Evolutionary conservation across 768 basidiomycete species (phyloP).

Genomic region (Russula dissimulans): DNA sequence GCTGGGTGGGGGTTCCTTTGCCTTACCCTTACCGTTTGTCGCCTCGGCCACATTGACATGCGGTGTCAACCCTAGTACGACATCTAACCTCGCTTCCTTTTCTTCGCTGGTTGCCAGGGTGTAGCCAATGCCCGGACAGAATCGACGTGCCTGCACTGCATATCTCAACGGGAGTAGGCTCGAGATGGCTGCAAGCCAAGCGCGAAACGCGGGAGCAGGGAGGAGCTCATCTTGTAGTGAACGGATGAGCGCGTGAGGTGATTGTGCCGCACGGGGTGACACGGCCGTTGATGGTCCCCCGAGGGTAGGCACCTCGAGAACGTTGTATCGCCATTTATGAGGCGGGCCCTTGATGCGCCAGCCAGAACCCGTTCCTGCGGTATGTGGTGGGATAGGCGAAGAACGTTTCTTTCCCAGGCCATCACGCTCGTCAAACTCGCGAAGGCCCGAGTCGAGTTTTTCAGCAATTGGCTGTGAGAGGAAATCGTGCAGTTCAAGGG

Average conservation of each 20-base stretch:
- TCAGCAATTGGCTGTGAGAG: constrained; percentile 59
- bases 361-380: constrained; percentile 42
- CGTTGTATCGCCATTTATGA: constrained; percentile 90
- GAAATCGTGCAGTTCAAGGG: constrained; percentile 83
- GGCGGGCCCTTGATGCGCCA: constrained; percentile 84
- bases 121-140: constrained; percentile 90
- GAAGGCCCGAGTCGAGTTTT: constrained; percentile 55
- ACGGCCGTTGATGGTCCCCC: constrained; percentile 37
- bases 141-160: constrained; percentile 73
- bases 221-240: constrained; percentile 71
- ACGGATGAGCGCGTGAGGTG: constrained; percentile 52
- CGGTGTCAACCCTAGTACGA: constrained; percentile 81
- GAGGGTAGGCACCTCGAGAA: constrained; percentile 32
- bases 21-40: constrained; percentile 24
- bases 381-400: constrained; percentile 55
- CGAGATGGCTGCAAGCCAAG: constrained; percentile 77
- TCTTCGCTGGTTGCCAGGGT: constrained; percentile 86
- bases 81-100: constrained; percentile 74
- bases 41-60: constrained; percentile 26
- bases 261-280: constrained; percentile 42
- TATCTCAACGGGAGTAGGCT: constrained; percentile 63
- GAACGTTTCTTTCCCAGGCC: constrained; percentile 44
- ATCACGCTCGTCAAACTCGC: constrained; percentile 54
- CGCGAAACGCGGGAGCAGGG: constrained; percentile 72
- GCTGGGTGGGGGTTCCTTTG: constrained; percentile 25